A percentile compares a stretch with the other conserved stretches of the same genome.
These are phyloP conservation scores for Rhizopogon sp. DNA, from an alignment of 768 basidiomycete genomes.

Conservation along the genomic window DNA sequence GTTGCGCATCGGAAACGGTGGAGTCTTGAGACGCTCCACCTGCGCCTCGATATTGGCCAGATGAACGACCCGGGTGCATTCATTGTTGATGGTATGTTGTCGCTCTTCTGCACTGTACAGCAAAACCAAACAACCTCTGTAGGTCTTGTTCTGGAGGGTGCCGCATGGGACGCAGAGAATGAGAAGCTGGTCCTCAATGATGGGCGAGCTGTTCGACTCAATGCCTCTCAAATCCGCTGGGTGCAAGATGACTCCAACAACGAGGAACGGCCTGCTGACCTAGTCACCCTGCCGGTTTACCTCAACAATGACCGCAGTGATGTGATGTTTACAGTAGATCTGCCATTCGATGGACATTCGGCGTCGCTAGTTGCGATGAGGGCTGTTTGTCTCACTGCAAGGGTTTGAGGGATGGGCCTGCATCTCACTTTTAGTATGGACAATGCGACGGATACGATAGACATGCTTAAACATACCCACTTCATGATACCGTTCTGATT, in stretches of 20 bases:
- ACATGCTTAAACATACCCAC: conserved; percentile 14
- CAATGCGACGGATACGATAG: too few species aligned
- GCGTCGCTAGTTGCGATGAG: conserved; percentile 76
- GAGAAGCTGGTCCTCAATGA: conserved; percentile 78
- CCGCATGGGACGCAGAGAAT: conserved; percentile 52
- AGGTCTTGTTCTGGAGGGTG: conserved; percentile 89
- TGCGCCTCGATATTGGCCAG: conserved; percentile 78
- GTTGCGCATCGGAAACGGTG: conserved; percentile 89
- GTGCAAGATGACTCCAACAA: conserved; percentile 47
- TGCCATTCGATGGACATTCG: conserved; percentile 69
- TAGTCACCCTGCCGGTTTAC: conserved; percentile 88
- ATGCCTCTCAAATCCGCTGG: conserved; percentile 86
- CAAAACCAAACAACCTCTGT: neutral
- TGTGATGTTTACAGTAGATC: conserved; percentile 83
- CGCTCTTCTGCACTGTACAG: conserved; percentile 3
- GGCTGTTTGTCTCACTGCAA: conserved; percentile 87
- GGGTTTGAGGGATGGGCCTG: conserved; percentile 37
- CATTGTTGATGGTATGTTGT: conserved; percentile 63
- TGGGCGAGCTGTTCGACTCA: conserved; percentile 73
- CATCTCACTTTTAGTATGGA: neutral
- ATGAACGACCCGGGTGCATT: conserved; percentile 77
- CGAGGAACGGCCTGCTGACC: neutral
- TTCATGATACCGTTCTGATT: neutral
- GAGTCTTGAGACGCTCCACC: conserved; percentile 84
- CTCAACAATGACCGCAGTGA: conserved; percentile 87